Evolutionary conservation across 805 yeast species (phyloP), one percentile per base, ranked within the genome.

Genomic region (Lachancea dasiensis): DNA sequence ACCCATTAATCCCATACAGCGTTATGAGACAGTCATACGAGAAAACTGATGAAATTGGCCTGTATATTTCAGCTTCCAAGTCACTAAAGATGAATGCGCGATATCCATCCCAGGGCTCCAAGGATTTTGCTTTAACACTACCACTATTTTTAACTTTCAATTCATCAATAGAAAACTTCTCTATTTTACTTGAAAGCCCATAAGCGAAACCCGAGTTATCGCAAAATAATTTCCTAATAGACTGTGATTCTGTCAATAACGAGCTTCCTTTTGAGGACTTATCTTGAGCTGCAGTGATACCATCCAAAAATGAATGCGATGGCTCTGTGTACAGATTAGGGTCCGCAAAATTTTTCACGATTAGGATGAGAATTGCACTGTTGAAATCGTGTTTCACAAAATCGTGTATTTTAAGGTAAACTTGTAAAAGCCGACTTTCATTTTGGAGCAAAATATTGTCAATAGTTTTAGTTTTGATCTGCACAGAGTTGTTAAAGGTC

Each of bases 141-240:
- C 24, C 24, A 26, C 44, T 34, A 11, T 10, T 13, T 19, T 28
- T 27, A 43, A 49, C 42, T 62, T 61, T 21, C 61, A 52, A 26
- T 35, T 67, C 69, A 37, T 65, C 68, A 16, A 73, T 54, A 9
- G 51, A 45, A 23, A 58, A 50, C 4, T 54, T 50, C 5, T 50
- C 44, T 18, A 68, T 61, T 44, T 73, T 74, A 48, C 79, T 72
- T 0, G 81, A 69, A 2, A 77, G 55, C 3, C 84, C 83, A 54
- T 63, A 73, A 3, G 68, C 65, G 49, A 66, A 67, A 14, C 69
- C 72, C 43, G 65, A 69, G 31, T 68, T 55, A 24, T 47, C 48
- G 7, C 51, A 43, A 7, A 59, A 40, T 8, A 60, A 23, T 19
- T 46, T 48, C 32, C 49, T 48, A 1, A 58, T 46, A 27, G 51